These are phyloP conservation scores for Geoglossum glabrum DNA, from an alignment of 495 filamentous ascomycete species.

Conservation along the genomic window DNA sequence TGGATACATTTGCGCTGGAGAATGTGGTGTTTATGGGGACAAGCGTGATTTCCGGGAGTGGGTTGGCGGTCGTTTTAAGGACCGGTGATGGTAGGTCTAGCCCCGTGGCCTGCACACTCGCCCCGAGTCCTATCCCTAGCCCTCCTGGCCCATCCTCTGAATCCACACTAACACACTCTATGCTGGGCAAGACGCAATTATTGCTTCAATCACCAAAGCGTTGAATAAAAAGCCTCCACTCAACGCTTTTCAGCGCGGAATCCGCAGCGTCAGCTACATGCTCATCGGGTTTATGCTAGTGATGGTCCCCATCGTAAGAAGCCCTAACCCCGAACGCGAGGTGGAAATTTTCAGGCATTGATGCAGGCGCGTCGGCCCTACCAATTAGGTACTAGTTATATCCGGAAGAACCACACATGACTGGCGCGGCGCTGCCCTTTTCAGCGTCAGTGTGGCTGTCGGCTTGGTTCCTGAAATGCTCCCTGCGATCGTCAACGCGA, in stretches of 20 bases:
- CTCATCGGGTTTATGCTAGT: constrained; percentile 1
- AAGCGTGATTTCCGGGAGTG: not conserved
- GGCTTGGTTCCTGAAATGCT: constrained; percentile 5
- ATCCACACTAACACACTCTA: not conserved
- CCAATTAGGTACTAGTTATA: not conserved
- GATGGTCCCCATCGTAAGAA: constrained; percentile 1
- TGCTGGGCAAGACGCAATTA: not conserved
- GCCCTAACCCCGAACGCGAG: not conserved
- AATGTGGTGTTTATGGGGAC: constrained; percentile 2
- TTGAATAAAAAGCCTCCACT: not conserved
- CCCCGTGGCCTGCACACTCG: not conserved
- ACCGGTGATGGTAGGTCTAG: constrained; percentile 1
- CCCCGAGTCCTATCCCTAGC: not conserved
- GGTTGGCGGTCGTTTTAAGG: not conserved
- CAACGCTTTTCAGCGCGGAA: constrained; percentile 1
- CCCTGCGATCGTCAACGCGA: constrained; percentile 3
- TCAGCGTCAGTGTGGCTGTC: not conserved
- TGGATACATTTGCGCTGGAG: constrained; percentile 1
- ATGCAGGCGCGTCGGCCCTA: not conserved
- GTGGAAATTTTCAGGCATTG: not conserved
- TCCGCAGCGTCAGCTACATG: constrained; percentile 3
- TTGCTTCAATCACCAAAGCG: not conserved
- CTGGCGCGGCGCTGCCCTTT: not conserved
- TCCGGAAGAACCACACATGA: not conserved
- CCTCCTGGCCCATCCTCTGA: not conserved